Base-by-base conservation (phyloP, 306 rosid species). In the Lotus japonicus region DNA sequence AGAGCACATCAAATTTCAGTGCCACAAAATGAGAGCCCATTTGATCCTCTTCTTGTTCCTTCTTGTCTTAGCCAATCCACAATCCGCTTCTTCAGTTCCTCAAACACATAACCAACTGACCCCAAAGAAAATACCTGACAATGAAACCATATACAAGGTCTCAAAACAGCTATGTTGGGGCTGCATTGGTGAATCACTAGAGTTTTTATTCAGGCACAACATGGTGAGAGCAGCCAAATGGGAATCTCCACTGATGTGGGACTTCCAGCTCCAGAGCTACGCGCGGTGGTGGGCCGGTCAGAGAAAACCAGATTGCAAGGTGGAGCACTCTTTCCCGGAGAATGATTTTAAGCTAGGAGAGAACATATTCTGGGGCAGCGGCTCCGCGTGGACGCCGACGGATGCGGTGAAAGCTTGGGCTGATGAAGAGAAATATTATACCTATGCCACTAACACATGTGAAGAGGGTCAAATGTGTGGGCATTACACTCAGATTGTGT, bases 361-460 rank as follows among this genome's bases (percentile, higher is more conserved):
- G 85, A 91, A 91, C 60, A 86, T 88, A 9, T 91, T 11, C 14
- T 91, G 96, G 97, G 97, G 97, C 14, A 80, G 96, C 45, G 97
- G 97, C 39, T 63, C 89, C 0, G 1, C 71, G 2, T 91, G 96
- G 96, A 83, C 85, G 2, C 89, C 97, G 0, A 46, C 8, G 0
- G 96, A 91, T 66, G 94, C 96, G 0, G 97, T 91, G 0, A 72
- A 65, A n/a, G 78, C 80, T 1, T 91, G 96, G 97, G 85, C 89
- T 0, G 77, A 45, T 9, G 95, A 83, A 61, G 92, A 84, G 77
- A 88, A 88, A 71, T 88, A 84, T 56, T 91, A 91, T 31, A 76
- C 84, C 0, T 91, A 91, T n/a, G 51, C 11, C 1, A 85, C 84
- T 0, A 91, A 88, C 11, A 21, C 73, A 0, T 91, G 97, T 53